A percentile compares a stretch with the other conserved stretches of the same genome.
phyloP scores from a whole-genome alignment of 75 land plant species.

The Sequoia sempervirens region DNA sequence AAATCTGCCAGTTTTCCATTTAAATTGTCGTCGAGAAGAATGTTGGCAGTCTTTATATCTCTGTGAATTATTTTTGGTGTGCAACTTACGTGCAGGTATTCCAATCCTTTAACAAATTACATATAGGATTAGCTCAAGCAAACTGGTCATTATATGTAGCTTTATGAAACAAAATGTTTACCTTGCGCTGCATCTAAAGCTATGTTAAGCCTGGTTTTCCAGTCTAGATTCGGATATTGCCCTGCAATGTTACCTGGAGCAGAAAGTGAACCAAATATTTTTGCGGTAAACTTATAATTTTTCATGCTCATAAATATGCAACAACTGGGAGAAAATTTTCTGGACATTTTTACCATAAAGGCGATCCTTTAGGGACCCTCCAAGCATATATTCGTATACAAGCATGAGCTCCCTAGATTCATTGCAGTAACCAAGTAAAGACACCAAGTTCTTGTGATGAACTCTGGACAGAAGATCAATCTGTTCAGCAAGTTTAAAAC shows the following conservation, averaged over 20 bases:
- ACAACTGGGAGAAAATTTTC: not conserved
- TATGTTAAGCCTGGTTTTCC: constrained; percentile 7
- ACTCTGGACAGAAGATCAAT: constrained; percentile 18
- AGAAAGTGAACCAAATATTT: not conserved
- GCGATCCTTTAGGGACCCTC: constrained; percentile 22
- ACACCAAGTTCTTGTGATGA: constrained; percentile 27
- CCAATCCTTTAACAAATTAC: not conserved
- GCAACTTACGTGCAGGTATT: constrained; percentile 12
- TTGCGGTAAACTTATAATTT: too few relatives aligned
- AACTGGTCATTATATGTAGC: not conserved
- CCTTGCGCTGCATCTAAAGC: constrained; percentile 6
- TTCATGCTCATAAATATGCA: not conserved
- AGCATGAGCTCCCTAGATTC: constrained; percentile 23
- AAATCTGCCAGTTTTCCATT: constrained; percentile 31
- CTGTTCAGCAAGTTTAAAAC: not conserved
- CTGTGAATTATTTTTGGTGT: constrained; percentile 27
- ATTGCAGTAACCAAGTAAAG: constrained; percentile 34
- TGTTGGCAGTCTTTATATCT: constrained; percentile 35
- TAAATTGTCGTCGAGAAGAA: constrained; percentile 21
- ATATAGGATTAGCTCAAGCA: not conserved
- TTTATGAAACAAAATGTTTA: not conserved
- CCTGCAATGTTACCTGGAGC: not conserved
- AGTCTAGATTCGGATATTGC: not conserved
- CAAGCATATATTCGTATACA: constrained; percentile 51
- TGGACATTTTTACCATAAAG: constrained; percentile 25